Conservation (phyloP, 106 monocot species). For the Triglochin maritima region DNA sequence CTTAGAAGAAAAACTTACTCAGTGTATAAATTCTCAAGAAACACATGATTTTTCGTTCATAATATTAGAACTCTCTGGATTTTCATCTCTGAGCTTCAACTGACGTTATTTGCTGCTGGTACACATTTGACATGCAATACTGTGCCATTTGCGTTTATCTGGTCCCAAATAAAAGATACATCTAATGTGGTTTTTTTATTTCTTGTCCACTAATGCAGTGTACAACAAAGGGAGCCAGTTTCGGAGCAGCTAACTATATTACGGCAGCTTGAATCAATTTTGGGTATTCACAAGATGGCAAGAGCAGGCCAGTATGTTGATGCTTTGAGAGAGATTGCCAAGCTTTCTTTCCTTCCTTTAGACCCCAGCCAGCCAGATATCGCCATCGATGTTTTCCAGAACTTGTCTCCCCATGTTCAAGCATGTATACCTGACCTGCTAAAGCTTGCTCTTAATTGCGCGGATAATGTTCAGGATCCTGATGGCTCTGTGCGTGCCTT, state of each 20-base stretch:
- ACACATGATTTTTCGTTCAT: too few species aligned
- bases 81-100: too few species aligned
- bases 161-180: background rate
- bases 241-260: slow-evolving; percentile 71
- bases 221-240: slow-evolving; percentile 65
- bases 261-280: slow-evolving; percentile 79
- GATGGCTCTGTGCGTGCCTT: slow-evolving; percentile 80
- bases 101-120: too few species aligned
- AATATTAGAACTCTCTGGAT: too few species aligned
- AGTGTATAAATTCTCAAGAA: too few species aligned
- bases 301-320: slow-evolving; percentile 65
- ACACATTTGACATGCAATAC: background rate
- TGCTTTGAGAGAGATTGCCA: slow-evolving; percentile 76
- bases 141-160: background rate
- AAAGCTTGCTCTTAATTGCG: slow-evolving; percentile 58
- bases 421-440: slow-evolving; percentile 87
- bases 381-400: slow-evolving; percentile 44
- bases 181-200: background rate
- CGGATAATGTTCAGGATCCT: slow-evolving; percentile 69
- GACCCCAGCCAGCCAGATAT: slow-evolving; percentile 65
- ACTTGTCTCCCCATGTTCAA: slow-evolving; percentile 69
- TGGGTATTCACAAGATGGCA: slow-evolving; percentile 57
- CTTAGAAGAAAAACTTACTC: too few species aligned
- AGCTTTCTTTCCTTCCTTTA: slow-evolving; percentile 77
- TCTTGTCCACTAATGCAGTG: slow-evolving; percentile 23